Conservation (phyloP, 306 rosid genomes). For the Castanea sativa region DNA sequence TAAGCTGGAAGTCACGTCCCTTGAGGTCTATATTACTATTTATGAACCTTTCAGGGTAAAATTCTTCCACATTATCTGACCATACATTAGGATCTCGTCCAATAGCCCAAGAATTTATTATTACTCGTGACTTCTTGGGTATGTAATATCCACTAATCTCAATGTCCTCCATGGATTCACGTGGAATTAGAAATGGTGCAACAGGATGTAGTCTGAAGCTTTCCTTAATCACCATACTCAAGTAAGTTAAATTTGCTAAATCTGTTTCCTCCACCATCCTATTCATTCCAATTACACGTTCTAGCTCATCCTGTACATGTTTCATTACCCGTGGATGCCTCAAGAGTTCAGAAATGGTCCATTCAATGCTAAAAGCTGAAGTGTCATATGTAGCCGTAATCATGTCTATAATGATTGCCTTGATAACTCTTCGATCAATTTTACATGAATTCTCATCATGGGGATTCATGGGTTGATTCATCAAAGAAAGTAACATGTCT, state of each 20-base stretch:
- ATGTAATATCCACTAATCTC: slow-evolving; percentile 33
- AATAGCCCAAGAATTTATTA: slow-evolving; percentile 36
- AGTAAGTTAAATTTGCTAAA: slow-evolving; percentile 24
- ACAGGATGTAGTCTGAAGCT: slow-evolving; percentile 35
- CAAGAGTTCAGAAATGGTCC: slow-evolving; percentile 45
- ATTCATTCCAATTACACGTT: slow-evolving; percentile 25
- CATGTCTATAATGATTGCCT: slow-evolving; percentile 35
- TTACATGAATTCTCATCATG: slow-evolving; percentile 13
- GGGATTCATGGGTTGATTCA: slow-evolving; percentile 28
- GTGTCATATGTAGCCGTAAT: slow-evolving; percentile 21
- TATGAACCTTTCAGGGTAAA: slow-evolving; percentile 46
- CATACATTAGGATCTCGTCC: slow-evolving; percentile 40
- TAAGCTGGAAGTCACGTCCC: slow-evolving; percentile 31
- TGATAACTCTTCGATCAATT: slow-evolving; percentile 30
- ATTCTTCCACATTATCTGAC: slow-evolving; percentile 34
- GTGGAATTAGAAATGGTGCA: slow-evolving; percentile 35
- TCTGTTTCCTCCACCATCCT: slow-evolving; percentile 38
- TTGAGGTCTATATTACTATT: slow-evolving; percentile 13
- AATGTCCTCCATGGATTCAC: slow-evolving; percentile 24
- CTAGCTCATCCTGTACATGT: slow-evolving; percentile 45
- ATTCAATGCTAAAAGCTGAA: not conserved
- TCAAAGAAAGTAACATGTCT: slow-evolving; percentile 25
- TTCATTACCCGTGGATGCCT: slow-evolving; percentile 37
- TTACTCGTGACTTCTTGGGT: slow-evolving; percentile 27
- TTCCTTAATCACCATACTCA: slow-evolving; percentile 46